These are phyloP conservation scores for Jackrogersella multiformis DNA, from an alignment of 495 filamentous ascomycete species.

Conservation along the genomic window DNA sequence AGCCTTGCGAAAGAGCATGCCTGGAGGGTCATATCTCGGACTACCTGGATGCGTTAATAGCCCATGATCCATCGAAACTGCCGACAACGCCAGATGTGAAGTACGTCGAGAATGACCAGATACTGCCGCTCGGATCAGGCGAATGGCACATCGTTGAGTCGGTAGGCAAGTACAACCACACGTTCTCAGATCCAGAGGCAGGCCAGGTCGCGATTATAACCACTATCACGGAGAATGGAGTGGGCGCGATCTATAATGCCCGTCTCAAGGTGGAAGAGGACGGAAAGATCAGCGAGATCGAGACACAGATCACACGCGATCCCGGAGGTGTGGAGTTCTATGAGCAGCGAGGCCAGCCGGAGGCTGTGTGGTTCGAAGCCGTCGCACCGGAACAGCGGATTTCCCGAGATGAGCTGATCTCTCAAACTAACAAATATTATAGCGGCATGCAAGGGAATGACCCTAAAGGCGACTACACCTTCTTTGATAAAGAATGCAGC, in stretches of 20 bases:
- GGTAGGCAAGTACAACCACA: conserved; percentile 39
- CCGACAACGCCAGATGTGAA: conserved; percentile 29
- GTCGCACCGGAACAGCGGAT: conserved; percentile 33
- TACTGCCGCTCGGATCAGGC: conserved; percentile 35
- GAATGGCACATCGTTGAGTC: conserved; percentile 39
- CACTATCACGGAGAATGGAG: conserved; percentile 39
- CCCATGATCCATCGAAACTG: conserved; percentile 34
- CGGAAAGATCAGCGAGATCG: conserved; percentile 38
- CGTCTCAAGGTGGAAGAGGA: conserved; percentile 42
- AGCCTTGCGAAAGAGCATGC: conserved; percentile 30
- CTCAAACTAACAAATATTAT: conserved; percentile 41
- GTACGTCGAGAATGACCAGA: conserved; percentile 42
- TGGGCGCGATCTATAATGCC: conserved; percentile 32
- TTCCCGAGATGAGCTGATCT: conserved; percentile 30
- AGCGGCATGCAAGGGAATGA: conserved; percentile 42
- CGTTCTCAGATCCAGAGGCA: conserved; percentile 39
- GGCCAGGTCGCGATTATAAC: conserved; percentile 42
- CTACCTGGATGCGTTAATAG: conserved; percentile 35
- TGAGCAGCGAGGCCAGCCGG: conserved; percentile 33
- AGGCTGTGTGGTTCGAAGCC: conserved; percentile 36
- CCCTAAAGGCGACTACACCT: conserved; percentile 38
- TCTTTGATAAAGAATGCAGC: conserved; percentile 43
- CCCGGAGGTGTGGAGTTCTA: conserved; percentile 22
- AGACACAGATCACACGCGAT: conserved; percentile 41
- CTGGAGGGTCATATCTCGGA: conserved; percentile 34